Evolutionary conservation across 768 basidiomycete genomes (phyloP).

Genomic region (Tulasnella sp.): DNA sequence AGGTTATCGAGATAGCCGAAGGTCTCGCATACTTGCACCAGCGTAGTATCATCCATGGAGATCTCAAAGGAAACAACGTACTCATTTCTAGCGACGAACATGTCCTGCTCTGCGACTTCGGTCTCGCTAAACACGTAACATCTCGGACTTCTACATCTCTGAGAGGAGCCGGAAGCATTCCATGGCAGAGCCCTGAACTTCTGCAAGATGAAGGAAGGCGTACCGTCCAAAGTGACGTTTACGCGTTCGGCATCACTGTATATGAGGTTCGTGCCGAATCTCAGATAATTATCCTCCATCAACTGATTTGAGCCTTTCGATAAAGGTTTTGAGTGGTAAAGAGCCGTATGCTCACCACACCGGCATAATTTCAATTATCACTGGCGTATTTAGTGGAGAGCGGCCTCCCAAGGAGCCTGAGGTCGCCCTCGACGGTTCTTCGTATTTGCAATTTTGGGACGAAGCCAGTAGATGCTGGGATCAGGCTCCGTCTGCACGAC

Average conservation of each 20-base stretch:
- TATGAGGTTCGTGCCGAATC: neutral
- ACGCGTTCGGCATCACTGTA: constrained; percentile 2
- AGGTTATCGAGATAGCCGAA: neutral
- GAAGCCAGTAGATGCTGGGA: neutral
- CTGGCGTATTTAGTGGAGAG: neutral
- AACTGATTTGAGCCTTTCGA: neutral
- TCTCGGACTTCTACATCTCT: neutral
- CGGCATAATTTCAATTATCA: neutral
- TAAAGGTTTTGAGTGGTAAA: neutral
- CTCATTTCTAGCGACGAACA: neutral
- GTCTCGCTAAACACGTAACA: neutral
- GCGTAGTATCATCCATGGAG: neutral
- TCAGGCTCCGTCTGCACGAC: neutral
- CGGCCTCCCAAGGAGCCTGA: neutral
- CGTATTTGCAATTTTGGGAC: constrained; percentile 9
- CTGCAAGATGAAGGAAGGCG: neutral
- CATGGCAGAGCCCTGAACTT: constrained; percentile 1
- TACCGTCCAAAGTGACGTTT: neutral
- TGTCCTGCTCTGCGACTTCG: neutral
- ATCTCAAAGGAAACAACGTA: neutral
- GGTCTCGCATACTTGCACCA: neutral
- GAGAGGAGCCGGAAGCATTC: neutral
- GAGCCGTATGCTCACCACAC: neutral
- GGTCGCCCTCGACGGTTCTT: neutral
- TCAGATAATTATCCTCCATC: no score